Evolutionary conservation across 192 early-diverging fungal genomes (phyloP), one percentile per base, ranked within the genome.

Genomic region (Jimgerdemannia lactiflua): DNA sequence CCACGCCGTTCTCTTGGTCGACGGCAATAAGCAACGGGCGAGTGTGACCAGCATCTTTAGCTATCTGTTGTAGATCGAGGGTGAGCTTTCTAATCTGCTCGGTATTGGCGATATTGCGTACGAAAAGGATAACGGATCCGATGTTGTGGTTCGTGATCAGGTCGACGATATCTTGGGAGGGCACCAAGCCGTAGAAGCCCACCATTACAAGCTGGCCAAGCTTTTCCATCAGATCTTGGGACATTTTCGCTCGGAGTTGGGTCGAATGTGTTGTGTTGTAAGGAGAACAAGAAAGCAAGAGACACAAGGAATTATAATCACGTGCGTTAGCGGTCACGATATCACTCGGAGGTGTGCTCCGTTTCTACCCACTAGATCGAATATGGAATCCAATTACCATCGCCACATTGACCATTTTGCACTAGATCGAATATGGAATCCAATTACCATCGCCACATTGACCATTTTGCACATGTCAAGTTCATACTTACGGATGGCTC

Each of bases 1-100:
- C 81, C 8, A 83, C 81, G 42, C 81, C 81, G 20, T 83, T 83
- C 70, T 83, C 81, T 67, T 83, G 81, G 64, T 83, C 81, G 17
- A 77, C 75, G 1, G 78, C 77, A 39, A 83, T 83, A 4, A 83
- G 66, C 14, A 83, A 43, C 4, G 81, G 81, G 10, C 77, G 75
- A 10, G 20, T 65, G 39, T 83, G 81, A 9, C 78, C 78, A 4
- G 81, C 75, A 43, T 77, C 70, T 29, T 72, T 74, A 10, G 81
- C 81, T 3, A 75, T 75, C 43, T 71, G 69, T 65, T 83, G 81
- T 3, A 83, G 65, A 9, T 64, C 40, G 18, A 49, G 29, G 4
- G 75, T 79, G 41, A 83, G 17, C 18, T 67, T 70, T 11, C 71
- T 71, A 4, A 79, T 73, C 70, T 83, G 81, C 39, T 70, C 73